A percentile compares a stretch with the other conserved stretches of the same genome.
phyloP scores from a whole-genome alignment of 495 filamentous ascomycete species.

The Cetradonia linearis region DNA sequence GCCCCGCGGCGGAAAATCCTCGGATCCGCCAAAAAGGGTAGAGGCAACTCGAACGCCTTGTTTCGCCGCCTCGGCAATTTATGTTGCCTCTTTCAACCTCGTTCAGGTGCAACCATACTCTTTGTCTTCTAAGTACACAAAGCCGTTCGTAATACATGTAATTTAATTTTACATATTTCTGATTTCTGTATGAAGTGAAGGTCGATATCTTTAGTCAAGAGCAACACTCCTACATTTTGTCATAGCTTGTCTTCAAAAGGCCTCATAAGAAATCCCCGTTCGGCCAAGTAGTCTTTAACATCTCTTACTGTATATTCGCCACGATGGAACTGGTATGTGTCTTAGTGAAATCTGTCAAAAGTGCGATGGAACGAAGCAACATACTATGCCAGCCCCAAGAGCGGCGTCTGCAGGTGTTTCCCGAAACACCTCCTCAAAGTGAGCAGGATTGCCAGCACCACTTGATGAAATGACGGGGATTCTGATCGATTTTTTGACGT shows the following conservation, averaged over 20 bases:
- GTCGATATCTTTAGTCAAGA: not conserved
- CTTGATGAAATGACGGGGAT: slow-evolving; percentile 96
- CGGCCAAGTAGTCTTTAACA: slow-evolving; percentile 76
- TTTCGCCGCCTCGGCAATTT: not conserved
- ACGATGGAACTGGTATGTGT: slow-evolving; percentile 61
- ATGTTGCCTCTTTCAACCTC: not conserved
- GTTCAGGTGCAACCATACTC: not conserved
- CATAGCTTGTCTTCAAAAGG: slow-evolving; percentile 49
- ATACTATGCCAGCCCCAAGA: slow-evolving; percentile 85
- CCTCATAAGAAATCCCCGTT: slow-evolving; percentile 63
- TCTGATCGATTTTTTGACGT: slow-evolving; percentile 71
- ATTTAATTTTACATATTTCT: not conserved
- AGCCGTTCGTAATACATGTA: not conserved
- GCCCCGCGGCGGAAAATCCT: too few relatives aligned
- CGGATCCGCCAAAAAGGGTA: too few relatives aligned
- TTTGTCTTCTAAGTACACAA: not conserved
- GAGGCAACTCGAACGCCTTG: too few relatives aligned
- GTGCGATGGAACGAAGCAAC: slow-evolving; percentile 22
- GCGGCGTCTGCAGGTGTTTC: slow-evolving; percentile 84
- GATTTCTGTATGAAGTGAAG: not conserved
- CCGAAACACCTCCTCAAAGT: slow-evolving; percentile 86
- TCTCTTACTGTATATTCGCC: slow-evolving; percentile 89
- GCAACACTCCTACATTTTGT: not conserved
- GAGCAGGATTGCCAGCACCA: slow-evolving; percentile 78
- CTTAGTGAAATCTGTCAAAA: slow-evolving; percentile 13